Evolutionary conservation across 2,329 filamentous ascomycete genomes (phyloP).

Genomic region (Colletotrichum falcatum): DNA sequence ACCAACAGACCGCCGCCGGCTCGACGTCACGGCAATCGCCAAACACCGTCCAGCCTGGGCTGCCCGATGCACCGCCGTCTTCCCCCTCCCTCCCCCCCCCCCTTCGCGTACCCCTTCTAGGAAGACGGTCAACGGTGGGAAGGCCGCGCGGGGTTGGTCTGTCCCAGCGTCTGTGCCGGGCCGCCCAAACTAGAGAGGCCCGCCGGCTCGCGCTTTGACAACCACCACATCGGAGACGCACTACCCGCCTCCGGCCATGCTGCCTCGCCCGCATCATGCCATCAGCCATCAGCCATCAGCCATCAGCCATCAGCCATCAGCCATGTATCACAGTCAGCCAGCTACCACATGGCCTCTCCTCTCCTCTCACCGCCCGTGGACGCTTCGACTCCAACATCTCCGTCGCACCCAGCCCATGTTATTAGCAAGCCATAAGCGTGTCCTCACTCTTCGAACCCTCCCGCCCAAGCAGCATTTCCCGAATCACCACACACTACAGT

Average conservation of each 20-base stretch:
- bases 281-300: background rate
- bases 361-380: background rate
- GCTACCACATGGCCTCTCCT: background rate
- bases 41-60: background rate
- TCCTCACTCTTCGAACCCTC: background rate
- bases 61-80: slow-evolving; percentile 18
- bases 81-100: background rate
- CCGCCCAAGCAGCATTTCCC: background rate
- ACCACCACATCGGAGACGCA: slow-evolving; percentile 15
- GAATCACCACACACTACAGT: background rate
- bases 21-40: slow-evolving; percentile 11
- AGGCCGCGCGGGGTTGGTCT: slow-evolving; percentile 21
- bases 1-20: slow-evolving; percentile 2
- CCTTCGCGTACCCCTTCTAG: background rate
- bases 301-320: slow-evolving; percentile 8
- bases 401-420: background rate
- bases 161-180: slow-evolving; percentile 23
- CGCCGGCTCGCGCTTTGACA: slow-evolving; percentile 15
- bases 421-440: too few relatives aligned
- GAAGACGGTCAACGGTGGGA: slow-evolving; percentile 3
- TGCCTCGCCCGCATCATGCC: slow-evolving; percentile 14
- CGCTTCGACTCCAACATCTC: background rate
- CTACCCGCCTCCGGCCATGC: slow-evolving; percentile 21
- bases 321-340: background rate
- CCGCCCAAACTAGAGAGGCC: slow-evolving; percentile 7